Percentiles rank a stretch among this genome's conserved stretches.
These are phyloP conservation scores for Boletus rufocinnamomeus DNA, from an alignment of 768 basidiomycete species.

Conservation along the genomic window DNA sequence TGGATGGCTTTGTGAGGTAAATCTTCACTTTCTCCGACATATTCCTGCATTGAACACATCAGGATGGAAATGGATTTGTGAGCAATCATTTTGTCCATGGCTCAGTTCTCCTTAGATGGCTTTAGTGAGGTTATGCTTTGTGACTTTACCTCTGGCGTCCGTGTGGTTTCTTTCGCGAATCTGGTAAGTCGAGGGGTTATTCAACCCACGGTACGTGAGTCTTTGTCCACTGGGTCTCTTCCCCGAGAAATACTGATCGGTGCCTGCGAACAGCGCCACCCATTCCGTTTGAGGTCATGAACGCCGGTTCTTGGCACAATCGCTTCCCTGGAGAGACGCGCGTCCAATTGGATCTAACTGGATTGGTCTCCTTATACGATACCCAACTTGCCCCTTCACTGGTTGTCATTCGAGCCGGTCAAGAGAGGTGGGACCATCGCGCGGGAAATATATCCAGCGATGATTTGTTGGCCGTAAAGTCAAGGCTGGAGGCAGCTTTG, in stretches of 20 bases:
- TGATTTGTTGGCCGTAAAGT: slow-evolving; percentile 20
- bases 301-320: slow-evolving; percentile 36
- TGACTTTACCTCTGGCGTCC: slow-evolving; percentile 33
- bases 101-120: background rate
- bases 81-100: background rate
- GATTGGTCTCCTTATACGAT: slow-evolving; percentile 42
- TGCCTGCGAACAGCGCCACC: background rate
- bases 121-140: slow-evolving; percentile 41
- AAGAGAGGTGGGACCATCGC: slow-evolving; percentile 38
- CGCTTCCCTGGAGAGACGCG: slow-evolving; percentile 39
- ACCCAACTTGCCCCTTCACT: slow-evolving; percentile 34
- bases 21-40: background rate
- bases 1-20: slow-evolving; percentile 52
- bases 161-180: slow-evolving; percentile 23
- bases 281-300: slow-evolving; percentile 4
- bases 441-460: slow-evolving; percentile 24
- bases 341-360: slow-evolving; percentile 35
- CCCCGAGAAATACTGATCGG: background rate
- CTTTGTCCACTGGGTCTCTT: background rate
- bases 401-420: slow-evolving; percentile 23
- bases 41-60: background rate
- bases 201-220: no score
- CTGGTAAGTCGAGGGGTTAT: background rate
- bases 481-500: slow-evolving; percentile 10
- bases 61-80: slow-evolving; percentile 39